A percentile compares a stretch with the other conserved stretches of the same genome.
Evolutionary conservation across 768 basidiomycete species (phyloP).

Genomic region (Pleurotus citrinopileatus): DNA sequence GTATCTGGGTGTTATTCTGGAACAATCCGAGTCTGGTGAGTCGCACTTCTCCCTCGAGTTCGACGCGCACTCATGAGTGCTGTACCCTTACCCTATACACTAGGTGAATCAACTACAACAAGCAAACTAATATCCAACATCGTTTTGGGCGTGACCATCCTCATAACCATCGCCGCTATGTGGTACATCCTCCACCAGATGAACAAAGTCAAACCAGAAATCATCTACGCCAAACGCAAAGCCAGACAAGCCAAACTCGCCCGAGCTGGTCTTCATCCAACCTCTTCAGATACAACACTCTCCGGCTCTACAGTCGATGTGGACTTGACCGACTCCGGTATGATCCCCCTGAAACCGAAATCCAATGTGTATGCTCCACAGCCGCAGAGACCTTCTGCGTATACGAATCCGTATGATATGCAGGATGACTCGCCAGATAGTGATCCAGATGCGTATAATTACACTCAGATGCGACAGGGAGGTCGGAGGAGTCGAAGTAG

Average conservation of each 20-base stretch:
- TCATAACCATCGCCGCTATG: slow-evolving; percentile 75
- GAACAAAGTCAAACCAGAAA: slow-evolving; percentile 59
- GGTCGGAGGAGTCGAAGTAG: neutral
- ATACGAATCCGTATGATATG: neutral
- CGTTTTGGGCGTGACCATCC: slow-evolving; percentile 62
- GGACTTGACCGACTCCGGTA: slow-evolving; percentile 7
- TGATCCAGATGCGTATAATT: slow-evolving; percentile 21
- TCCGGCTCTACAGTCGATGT: slow-evolving; percentile 10
- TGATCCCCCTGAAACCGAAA: slow-evolving; percentile 24
- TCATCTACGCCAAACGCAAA: slow-evolving; percentile 72
- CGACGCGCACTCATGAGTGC: neutral
- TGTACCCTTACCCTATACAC: too few species aligned
- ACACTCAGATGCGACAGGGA: neutral
- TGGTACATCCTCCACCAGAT: slow-evolving; percentile 82
- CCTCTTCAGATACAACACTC: slow-evolving; percentile 14
- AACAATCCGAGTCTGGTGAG: slow-evolving; percentile 41
- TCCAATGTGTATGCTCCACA: neutral
- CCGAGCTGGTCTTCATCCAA: slow-evolving; percentile 19
- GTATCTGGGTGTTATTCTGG: slow-evolving; percentile 82
- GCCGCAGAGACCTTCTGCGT: neutral
- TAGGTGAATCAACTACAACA: slow-evolving; percentile 36
- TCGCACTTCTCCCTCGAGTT: slow-evolving; percentile 11
- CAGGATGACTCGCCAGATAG: neutral
- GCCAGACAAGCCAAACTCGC: slow-evolving; percentile 60
- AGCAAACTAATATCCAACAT: slow-evolving; percentile 66